Conservation (phyloP, 2,329 filamentous ascomycete genomes). For the Colletotrichum falcatum region DNA sequence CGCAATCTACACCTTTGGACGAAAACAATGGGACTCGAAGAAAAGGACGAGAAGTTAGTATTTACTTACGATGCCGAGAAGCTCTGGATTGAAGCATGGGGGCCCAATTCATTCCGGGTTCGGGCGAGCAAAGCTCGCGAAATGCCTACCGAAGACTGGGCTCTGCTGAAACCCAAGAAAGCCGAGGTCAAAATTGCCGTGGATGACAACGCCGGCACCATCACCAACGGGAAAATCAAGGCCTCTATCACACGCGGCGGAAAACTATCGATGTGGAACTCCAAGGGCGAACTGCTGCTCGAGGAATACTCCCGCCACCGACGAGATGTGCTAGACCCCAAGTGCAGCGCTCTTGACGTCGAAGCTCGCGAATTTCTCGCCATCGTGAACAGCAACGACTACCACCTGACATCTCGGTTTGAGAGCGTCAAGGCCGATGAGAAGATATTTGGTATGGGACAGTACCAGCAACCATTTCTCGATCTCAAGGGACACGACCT, state of each 20-base stretch:
- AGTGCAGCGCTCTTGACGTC: conserved; percentile 65
- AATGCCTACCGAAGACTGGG: conserved; percentile 55
- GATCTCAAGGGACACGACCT: conserved; percentile 70
- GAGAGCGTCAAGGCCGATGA: conserved; percentile 65
- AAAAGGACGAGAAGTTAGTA: conserved; percentile 28
- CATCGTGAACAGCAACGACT: conserved; percentile 58
- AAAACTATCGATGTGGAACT: conserved; percentile 48
- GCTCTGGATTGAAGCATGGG: conserved; percentile 63
- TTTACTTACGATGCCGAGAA: conserved; percentile 57
- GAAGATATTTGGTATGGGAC: conserved; percentile 73
- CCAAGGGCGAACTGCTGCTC: conserved; percentile 46
- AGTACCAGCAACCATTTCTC: conserved; percentile 71
- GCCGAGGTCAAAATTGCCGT: conserved; percentile 40
- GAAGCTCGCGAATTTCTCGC: conserved; percentile 67
- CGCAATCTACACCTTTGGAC: too few relatives aligned
- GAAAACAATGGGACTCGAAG: conserved; percentile 20
- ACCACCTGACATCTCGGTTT: conserved; percentile 66
- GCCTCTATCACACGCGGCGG: conserved; percentile 46
- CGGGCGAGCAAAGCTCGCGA: conserved; percentile 56
- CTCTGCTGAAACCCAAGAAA: conserved; percentile 46
- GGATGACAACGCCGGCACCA: conserved; percentile 42
- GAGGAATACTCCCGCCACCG: conserved; percentile 50
- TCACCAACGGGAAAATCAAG: conserved; percentile 49
- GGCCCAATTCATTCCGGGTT: conserved; percentile 58
- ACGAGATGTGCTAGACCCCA: conserved; percentile 58